phyloP scores from a whole-genome alignment of 2,329 filamentous ascomycete species.

The Fusarium nodosum region DNA sequence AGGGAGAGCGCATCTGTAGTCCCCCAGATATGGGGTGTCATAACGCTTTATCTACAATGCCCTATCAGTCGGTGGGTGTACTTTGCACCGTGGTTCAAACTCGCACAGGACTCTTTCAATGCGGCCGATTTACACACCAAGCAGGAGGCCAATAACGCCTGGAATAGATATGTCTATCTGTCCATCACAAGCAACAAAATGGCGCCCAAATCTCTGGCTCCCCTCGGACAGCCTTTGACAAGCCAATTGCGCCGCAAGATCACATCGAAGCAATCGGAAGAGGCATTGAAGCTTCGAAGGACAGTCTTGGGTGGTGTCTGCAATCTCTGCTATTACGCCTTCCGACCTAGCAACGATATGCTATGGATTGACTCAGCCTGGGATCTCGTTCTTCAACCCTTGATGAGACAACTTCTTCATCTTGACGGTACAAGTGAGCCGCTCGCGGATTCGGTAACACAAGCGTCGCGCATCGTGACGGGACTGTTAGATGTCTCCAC shows the following conservation, averaged over 20 bases:
- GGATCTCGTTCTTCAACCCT: conserved; percentile 77
- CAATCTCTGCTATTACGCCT: conserved; percentile 85
- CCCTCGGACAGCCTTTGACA: conserved; percentile 75
- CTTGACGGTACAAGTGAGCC: conserved; percentile 54
- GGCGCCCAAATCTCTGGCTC: conserved; percentile 52
- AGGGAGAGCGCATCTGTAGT: conserved; percentile 69
- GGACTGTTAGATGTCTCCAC: conserved; percentile 75
- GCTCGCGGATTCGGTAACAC: conserved; percentile 65
- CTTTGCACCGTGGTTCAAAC: conserved; percentile 78
- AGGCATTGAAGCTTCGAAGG: conserved; percentile 63
- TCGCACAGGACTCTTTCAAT: conserved; percentile 89
- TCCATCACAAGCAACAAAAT: conserved; percentile 75
- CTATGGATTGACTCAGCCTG: conserved; percentile 82
- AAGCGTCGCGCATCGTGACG: conserved; percentile 77
- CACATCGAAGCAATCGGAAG: conserved; percentile 67
- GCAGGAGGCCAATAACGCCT: conserved; percentile 83
- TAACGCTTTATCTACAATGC: conserved; percentile 82
- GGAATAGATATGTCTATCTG: conserved; percentile 86
- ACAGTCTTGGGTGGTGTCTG: conserved; percentile 78
- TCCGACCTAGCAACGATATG: conserved; percentile 76
- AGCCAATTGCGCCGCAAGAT: conserved; percentile 77
- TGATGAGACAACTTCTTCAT: conserved; percentile 71
- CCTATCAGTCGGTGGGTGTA: conserved; percentile 78
- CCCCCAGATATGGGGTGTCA: conserved; percentile 89
- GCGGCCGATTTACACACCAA: conserved; percentile 78